These are phyloP conservation scores for Hyaloscypha finlandica DNA, from an alignment of 495 filamentous ascomycete genomes.

Conservation along the genomic window DNA sequence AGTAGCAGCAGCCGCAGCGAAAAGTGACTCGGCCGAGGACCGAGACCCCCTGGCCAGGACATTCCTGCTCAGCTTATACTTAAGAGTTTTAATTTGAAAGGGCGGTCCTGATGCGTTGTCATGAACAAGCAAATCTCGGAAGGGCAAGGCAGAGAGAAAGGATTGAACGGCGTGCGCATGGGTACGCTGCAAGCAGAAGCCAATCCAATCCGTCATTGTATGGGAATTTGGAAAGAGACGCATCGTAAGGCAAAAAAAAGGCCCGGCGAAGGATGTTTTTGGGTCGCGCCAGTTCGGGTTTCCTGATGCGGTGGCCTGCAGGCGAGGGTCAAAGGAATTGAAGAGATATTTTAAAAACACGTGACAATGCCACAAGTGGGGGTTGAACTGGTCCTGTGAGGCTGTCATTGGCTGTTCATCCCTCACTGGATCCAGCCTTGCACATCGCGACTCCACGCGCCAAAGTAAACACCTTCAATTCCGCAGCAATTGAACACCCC, in stretches of 20 bases:
- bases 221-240: not conserved
- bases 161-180: not conserved
- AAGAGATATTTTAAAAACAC: not conserved
- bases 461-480: constrained; percentile 8
- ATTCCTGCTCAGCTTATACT: not conserved
- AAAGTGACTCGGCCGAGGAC: constrained; percentile 4
- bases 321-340: not conserved
- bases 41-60: not conserved
- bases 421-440: not conserved
- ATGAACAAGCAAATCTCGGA: constrained; percentile 20
- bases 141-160: not conserved
- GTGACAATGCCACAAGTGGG: not conserved
- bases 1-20: not conserved
- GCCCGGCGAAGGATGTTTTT: not conserved
- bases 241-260: not conserved
- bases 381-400: not conserved
- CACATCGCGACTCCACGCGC: constrained; percentile 6
- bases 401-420: not conserved
- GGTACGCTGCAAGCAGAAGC: not conserved
- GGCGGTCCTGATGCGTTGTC: constrained; percentile 20
- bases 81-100: not conserved
- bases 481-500: not conserved
- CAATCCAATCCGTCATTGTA: not conserved
- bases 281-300: not conserved
- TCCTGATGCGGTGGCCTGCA: not conserved